A percentile compares a stretch with the other conserved stretches of the same genome.
Evolutionary conservation across 2,329 filamentous ascomycete genomes (phyloP).

Genomic region (Stagonosporopsis cucurbitacearum): DNA sequence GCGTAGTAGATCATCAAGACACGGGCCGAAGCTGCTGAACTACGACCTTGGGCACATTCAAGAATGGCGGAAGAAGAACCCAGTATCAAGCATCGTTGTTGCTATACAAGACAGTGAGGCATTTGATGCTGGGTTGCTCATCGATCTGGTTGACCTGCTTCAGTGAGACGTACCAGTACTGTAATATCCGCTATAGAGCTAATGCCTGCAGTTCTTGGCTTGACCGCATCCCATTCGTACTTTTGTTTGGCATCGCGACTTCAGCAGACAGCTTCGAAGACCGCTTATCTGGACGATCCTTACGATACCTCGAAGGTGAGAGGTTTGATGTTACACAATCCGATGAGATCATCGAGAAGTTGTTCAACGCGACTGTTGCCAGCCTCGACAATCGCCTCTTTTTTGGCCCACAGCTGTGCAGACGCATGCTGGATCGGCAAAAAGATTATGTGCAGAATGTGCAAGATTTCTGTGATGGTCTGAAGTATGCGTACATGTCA

Average conservation of each 20-base stretch:
- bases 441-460: slow-evolving; percentile 79
- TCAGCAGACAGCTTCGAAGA: slow-evolving; percentile 81
- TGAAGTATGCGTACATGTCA: slow-evolving; percentile 85
- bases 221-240: slow-evolving; percentile 76
- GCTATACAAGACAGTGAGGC: slow-evolving; percentile 83
- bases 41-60: slow-evolving; percentile 79
- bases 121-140: slow-evolving; percentile 75
- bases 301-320: slow-evolving; percentile 70
- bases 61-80: slow-evolving; percentile 62
- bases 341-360: slow-evolving; percentile 72
- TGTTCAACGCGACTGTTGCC: slow-evolving; percentile 71
- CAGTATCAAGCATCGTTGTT: slow-evolving; percentile 68
- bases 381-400: slow-evolving; percentile 63
- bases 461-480: slow-evolving; percentile 71
- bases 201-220: slow-evolving; percentile 65
- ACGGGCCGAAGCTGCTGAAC: slow-evolving; percentile 72
- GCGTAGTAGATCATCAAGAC: slow-evolving; percentile 26
- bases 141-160: slow-evolving; percentile 72
- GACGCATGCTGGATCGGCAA: slow-evolving; percentile 72
- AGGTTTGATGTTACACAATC: slow-evolving; percentile 81
- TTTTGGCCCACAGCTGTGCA: slow-evolving; percentile 69
- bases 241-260: slow-evolving; percentile 81
- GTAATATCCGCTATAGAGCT: slow-evolving; percentile 15
- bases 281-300: slow-evolving; percentile 71
- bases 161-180: slow-evolving; percentile 57